These are phyloP conservation scores for Dichotomocladium elegans DNA, from an alignment of 371 early-diverging fungal species.

Conservation along the genomic window DNA sequence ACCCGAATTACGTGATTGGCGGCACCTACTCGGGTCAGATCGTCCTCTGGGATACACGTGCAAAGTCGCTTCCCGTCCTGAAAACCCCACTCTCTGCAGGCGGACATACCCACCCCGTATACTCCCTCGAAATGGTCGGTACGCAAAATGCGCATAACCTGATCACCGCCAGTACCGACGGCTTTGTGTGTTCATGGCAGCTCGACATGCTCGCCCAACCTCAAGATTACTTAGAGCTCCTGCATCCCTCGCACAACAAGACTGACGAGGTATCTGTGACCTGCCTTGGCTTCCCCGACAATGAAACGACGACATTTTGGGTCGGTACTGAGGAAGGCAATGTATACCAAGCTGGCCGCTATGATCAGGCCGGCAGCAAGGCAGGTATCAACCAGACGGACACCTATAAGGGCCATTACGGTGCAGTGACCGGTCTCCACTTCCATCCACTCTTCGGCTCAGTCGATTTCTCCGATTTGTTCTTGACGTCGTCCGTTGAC, in stretches of 20 bases:
- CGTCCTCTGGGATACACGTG: conserved; percentile 93
- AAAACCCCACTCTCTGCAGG: conserved; percentile 85
- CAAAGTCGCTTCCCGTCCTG: conserved; percentile 80
- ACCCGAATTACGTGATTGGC: conserved; percentile 88
- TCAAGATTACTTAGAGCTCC: conserved; percentile 79
- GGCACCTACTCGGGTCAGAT: conserved; percentile 97
- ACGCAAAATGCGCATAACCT: conserved; percentile 92
- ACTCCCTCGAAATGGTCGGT: conserved; percentile 84
- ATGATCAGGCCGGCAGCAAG: conserved; percentile 93
- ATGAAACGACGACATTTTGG: conserved; percentile 90
- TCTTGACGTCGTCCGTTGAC: conserved; percentile 87
- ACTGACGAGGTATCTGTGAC: conserved; percentile 94
- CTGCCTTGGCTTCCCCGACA: conserved; percentile 83
- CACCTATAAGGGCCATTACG: conserved; percentile 84
- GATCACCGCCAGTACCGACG: conserved; percentile 91
- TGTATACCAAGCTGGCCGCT: conserved; percentile 89
- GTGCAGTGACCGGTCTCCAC: conserved; percentile 85
- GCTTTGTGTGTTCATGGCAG: conserved; percentile 94
- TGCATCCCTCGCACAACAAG: conserved; percentile 71
- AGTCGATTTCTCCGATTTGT: conserved; percentile 85
- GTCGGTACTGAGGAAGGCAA: conserved; percentile 96
- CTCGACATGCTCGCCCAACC: conserved; percentile 96
- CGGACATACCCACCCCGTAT: conserved; percentile 97
- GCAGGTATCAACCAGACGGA: conserved; percentile 89
- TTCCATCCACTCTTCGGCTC: conserved; percentile 87